Evolutionary conservation across 495 filamentous ascomycete species (phyloP).

Genomic region (Niebla homalea): DNA sequence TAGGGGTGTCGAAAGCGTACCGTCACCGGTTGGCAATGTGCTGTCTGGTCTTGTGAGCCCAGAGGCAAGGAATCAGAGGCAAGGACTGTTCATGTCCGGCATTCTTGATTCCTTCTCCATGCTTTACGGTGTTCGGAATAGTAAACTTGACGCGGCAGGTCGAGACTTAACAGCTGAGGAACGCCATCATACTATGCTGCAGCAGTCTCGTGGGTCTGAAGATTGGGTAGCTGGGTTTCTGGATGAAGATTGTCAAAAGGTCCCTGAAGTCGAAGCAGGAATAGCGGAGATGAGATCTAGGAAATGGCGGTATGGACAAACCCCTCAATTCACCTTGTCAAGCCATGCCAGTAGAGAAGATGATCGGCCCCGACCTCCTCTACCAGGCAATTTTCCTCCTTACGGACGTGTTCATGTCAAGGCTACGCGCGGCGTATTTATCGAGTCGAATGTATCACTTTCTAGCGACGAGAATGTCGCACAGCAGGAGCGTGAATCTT

Average conservation of each 20-base stretch:
- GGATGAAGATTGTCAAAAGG: slow-evolving; percentile 30
- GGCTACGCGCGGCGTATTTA: slow-evolving; percentile 11
- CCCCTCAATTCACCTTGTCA: slow-evolving; percentile 69
- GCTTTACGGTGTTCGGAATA: slow-evolving; percentile 3
- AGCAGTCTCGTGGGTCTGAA: slow-evolving; percentile 23
- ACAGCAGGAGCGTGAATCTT: slow-evolving; percentile 22
- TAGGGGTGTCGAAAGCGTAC: slow-evolving; percentile 84
- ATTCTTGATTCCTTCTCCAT: slow-evolving; percentile 25
- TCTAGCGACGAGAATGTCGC: slow-evolving; percentile 24
- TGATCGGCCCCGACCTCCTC: slow-evolving; percentile 10
- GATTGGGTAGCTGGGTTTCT: slow-evolving; percentile 33
- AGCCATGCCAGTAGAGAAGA: slow-evolving; percentile 25
- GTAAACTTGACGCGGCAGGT: slow-evolving; percentile 24
- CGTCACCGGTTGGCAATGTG: slow-evolving; percentile 72
- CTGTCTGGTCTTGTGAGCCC: slow-evolving; percentile 22
- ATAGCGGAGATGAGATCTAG: slow-evolving; percentile 55
- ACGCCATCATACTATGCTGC: slow-evolving; percentile 21
- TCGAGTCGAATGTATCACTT: slow-evolving; percentile 31
- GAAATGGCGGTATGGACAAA: slow-evolving; percentile 73
- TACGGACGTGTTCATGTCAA: slow-evolving; percentile 17
- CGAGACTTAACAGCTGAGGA: slow-evolving; percentile 26
- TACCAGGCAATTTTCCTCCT: slow-evolving; percentile 6
- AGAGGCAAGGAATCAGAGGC: slow-evolving; percentile 30
- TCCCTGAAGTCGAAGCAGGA: slow-evolving; percentile 41
- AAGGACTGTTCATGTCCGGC: not conserved